Evolutionary conservation across 352 stramenopile species (phyloP).

Genomic region (Globisporangium carolinianum): DNA sequence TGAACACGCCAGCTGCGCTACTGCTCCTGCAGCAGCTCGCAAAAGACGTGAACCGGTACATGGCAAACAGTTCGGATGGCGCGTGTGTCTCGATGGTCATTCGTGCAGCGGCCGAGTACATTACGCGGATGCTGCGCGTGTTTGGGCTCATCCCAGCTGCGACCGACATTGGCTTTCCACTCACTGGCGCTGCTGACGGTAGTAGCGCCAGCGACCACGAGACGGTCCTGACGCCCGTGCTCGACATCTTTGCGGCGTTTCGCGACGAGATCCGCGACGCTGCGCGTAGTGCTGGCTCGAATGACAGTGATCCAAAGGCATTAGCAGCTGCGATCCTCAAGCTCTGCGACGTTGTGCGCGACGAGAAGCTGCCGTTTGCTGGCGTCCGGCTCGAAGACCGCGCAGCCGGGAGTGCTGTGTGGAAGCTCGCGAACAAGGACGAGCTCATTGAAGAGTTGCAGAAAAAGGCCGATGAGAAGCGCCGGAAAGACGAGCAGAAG

Average conservation of each 20-base stretch:
- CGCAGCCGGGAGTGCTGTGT: conserved; percentile 56
- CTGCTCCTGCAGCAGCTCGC: conserved; percentile 66
- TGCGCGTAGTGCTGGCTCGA: conserved; percentile 25
- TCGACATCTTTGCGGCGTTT: conserved; percentile 90
- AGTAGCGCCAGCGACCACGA: conserved; percentile 49
- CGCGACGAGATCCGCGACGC: conserved; percentile 75
- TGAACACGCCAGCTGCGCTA: conserved; percentile 87
- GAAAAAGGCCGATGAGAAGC: conserved; percentile 72
- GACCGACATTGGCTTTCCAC: conserved; percentile 76
- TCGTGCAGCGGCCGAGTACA: conserved; percentile 77
- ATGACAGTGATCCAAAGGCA: conserved; percentile 32
- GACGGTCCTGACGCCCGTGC: conserved; percentile 71
- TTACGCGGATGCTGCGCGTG: conserved; percentile 81
- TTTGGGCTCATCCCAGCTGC: conserved; percentile 76
- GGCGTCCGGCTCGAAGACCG: conserved; percentile 88
- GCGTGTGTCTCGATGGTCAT: conserved; percentile 65
- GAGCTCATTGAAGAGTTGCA: conserved; percentile 75
- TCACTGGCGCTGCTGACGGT: conserved; percentile 28
- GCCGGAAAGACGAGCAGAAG: conserved; percentile 79
- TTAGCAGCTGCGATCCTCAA: conserved; percentile 66
- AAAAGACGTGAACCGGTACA: conserved; percentile 82
- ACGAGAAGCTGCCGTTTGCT: conserved; percentile 83
- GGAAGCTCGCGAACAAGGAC: conserved; percentile 90
- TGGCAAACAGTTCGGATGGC: conserved; percentile 13
- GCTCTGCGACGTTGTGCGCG: conserved; percentile 84